A percentile compares a stretch with the other conserved stretches of the same genome.
phyloP scores from a whole-genome alignment of 345 rosid genomes.

The Balakata baccata region DNA sequence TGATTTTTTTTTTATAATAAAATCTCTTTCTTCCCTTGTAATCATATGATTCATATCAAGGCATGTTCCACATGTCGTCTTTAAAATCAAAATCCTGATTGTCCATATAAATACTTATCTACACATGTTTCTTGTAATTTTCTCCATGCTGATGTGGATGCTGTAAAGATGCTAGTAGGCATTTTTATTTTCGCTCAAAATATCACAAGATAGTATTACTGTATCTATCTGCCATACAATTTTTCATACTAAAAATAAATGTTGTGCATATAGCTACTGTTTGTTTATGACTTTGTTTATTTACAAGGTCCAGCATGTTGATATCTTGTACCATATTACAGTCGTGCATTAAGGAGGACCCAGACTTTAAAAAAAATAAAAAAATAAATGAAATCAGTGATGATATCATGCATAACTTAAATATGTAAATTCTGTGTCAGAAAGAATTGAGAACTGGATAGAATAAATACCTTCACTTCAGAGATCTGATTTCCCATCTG shows the following conservation, averaged over 20 bases:
- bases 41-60: no score
- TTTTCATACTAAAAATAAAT: background rate
- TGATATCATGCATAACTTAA: background rate
- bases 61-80: background rate
- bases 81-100: background rate
- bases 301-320: background rate
- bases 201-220: no score
- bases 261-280: background rate
- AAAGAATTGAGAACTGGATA: background rate
- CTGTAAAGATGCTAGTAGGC: background rate
- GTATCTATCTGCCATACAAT: background rate
- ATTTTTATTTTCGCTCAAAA: background rate
- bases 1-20: background rate
- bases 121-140: no score
- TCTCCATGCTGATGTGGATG: background rate
- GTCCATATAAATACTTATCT: no score
- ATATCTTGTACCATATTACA: background rate
- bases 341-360: background rate
- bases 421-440: background rate
- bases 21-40: background rate
- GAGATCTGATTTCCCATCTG: constrained; percentile 38
- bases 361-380: no score
- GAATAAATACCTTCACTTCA: constrained; percentile 46
- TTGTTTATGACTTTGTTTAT: background rate
- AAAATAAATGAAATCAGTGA: background rate